A percentile compares a stretch with the other conserved stretches of the same genome.
These are phyloP conservation scores for Cryptococcus sp. DNA, from an alignment of 1,284 basidiomycete species.

Conservation along the genomic window DNA sequence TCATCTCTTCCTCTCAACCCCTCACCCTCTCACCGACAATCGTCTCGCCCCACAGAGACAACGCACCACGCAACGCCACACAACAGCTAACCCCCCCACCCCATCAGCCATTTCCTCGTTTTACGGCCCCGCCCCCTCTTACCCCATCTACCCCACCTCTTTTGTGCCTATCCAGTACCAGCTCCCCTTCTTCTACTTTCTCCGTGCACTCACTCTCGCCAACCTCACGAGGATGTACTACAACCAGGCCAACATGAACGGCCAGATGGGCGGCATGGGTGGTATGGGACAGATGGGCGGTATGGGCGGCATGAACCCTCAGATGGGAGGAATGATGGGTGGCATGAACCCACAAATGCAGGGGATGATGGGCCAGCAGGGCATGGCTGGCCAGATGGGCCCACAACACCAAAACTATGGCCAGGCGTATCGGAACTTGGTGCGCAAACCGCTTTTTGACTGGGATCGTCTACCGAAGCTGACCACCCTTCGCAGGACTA, in stretches of 20 bases:
- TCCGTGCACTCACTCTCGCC: conserved; percentile 6
- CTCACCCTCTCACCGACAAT: too few relatives aligned
- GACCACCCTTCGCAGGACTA: conserved; percentile 23
- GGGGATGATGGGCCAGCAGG: conserved; percentile 31
- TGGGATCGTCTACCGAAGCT: not conserved
- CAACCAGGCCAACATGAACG: conserved; percentile 9
- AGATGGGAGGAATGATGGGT: conserved; percentile 12
- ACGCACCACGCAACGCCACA: too few relatives aligned
- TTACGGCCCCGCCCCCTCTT: not conserved
- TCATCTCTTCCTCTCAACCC: too few relatives aligned
- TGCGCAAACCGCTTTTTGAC: conserved; percentile 6
- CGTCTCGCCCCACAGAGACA: too few relatives aligned
- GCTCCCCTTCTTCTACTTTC: conserved; percentile 9
- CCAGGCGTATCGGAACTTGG: conserved; percentile 30
- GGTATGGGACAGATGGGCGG: conserved; percentile 1
- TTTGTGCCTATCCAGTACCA: not conserved
- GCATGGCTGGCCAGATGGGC: not conserved
- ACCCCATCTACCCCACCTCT: not conserved
- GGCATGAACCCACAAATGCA: conserved; percentile 9
- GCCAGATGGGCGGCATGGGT: conserved; percentile 12
- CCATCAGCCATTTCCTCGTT: too few relatives aligned
- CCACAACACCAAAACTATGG: conserved; percentile 7
- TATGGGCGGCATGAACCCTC: too few relatives aligned
- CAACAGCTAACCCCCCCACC: not conserved
- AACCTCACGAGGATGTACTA: conserved; percentile 14